Evolutionary conservation across 495 filamentous ascomycete genomes (phyloP), one percentile per base, ranked within the genome.

Genomic region (Pyrenopolyporus hunteri): DNA sequence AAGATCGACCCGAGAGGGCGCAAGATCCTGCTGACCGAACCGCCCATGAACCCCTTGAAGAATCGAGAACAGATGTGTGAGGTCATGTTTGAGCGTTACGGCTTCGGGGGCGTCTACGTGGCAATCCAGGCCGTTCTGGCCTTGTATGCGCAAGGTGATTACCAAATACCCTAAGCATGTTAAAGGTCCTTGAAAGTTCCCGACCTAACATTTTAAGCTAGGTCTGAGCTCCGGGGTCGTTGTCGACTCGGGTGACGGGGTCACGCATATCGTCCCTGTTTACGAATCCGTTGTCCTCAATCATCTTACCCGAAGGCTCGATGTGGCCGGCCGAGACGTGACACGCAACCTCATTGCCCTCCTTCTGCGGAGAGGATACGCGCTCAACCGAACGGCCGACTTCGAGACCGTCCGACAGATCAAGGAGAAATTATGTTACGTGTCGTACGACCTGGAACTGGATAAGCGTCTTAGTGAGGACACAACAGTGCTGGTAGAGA

Each of bases 401-500:
- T 99, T 99, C 74, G 94, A 99, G 78, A 99, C 94, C 22, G 94
- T 98, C 33, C 91, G 94, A 37, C 93, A 97, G 74, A 97, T 99
- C 77, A 99, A 99, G 79, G 94, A 99, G 81, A 98, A 97, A 85
- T 88, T 99, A 28, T 97, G 93, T 81, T 99, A 99, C 76, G 93
- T 99, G 55, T 97, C 92, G 3, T 99, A 98, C 80, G 95, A 99
- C 74, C 83, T 99, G 49, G 91, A 94, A 77, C 82, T 98, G 37
- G 94, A 99, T 82, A 89, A 98, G 76, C 85, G 90, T 65, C 86
- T 99, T 39, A 93, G 89, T 61, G 94, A 99, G 77, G 95, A 99
- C 69, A 99, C 94, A 13, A 99, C 94, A 7, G 93, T 97, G 10
- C 79, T 99, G 39, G 94, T 99, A 10, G 94, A 99, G 74, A 93